These are phyloP conservation scores for Clonostachys solani DNA, from an alignment of 2,329 filamentous ascomycete genomes.

Conservation along the genomic window DNA sequence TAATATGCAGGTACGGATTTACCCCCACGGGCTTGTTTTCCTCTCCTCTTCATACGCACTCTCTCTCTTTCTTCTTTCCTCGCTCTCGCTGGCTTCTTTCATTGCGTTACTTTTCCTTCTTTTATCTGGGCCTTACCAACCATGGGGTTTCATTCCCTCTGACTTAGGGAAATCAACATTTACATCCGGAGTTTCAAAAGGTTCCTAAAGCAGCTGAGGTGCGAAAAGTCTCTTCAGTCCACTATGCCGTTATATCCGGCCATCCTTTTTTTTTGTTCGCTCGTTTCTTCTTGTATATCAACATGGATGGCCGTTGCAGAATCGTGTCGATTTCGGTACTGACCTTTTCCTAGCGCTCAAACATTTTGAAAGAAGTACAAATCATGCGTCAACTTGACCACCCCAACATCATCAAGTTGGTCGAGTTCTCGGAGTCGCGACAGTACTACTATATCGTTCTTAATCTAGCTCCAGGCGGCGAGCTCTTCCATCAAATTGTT, in stretches of 20 bases:
- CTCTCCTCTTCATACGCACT: constrained; percentile 8
- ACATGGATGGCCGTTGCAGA: no score
- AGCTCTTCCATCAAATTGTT: constrained; percentile 98
- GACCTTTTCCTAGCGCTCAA: constrained; percentile 68
- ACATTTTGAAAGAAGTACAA: constrained; percentile 96
- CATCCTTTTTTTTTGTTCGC: constrained; percentile 18
- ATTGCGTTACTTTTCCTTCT: not conserved
- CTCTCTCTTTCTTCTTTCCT: constrained; percentile 10
- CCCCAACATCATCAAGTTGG: constrained; percentile 89
- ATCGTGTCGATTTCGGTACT: constrained; percentile 11
- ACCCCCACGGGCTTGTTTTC: constrained; percentile 1
- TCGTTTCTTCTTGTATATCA: constrained; percentile 10
- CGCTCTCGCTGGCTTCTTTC: constrained; percentile 4
- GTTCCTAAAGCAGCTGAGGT: constrained; percentile 96
- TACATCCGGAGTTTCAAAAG: constrained; percentile 96
- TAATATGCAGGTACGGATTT: constrained; percentile 83
- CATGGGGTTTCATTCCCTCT: constrained; percentile 28
- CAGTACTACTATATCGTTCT: constrained; percentile 98
- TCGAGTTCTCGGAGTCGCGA: constrained; percentile 88
- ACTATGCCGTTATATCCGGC: constrained; percentile 6
- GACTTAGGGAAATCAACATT: constrained; percentile 78
- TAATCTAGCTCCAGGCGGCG: constrained; percentile 90
- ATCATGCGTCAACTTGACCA: constrained; percentile 98
- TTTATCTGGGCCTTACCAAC: constrained; percentile 43
- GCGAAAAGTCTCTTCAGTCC: constrained; percentile 45